Base-by-base conservation (phyloP, 257 asterid genomes). In the Parsonsia alboflavescens region DNA sequence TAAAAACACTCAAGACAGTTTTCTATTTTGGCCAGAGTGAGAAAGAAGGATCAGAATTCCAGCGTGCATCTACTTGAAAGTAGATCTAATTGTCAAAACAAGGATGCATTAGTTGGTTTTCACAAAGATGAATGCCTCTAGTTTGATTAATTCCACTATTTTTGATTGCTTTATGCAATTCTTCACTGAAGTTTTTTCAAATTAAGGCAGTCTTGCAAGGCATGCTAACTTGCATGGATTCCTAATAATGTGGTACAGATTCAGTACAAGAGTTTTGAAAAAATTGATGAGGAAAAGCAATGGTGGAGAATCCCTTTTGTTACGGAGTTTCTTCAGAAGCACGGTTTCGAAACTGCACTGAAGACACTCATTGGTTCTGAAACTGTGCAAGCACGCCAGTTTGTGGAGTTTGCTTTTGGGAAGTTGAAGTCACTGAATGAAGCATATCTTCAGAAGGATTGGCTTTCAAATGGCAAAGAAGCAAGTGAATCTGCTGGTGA, bases 251-350 rank as follows among this genome's bases (percentile, higher is more conserved):
- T 77, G 73, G 52, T 75, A 66, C 93, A 95, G 99, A 80, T 95
- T 70, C 90, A 84, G 86, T 95, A 88, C 86, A 92, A 89, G 88
- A 95, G 94, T 79, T 95, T 95, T 67, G 86, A 88, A 52, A 86
- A 90, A 87, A 83, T 95, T 24, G 97, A 89, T 7, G 96, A 89
- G 57, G 98, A 92, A 86, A 95, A 89, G 84, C 84, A 88, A 73
- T 86, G 96, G 98, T 95, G 99, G 99, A 89, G 87, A 80, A 92
- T 95, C 75, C 99, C 99, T 46, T 75, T 95, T 46, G 80, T 92
- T 65, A 84, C 91, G 21, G 96, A 95, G 36, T 90, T 95, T 86
- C 88, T 95, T 54, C 83, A 87, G 85, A 95, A 89, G 72, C 80
- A 86, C 49, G 93, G 96, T 44, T 75, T 95, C 62, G 98, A 90